Base-by-base conservation (phyloP, 2,329 filamentous ascomycete species). In the Aureobasidium sp. region DNA sequence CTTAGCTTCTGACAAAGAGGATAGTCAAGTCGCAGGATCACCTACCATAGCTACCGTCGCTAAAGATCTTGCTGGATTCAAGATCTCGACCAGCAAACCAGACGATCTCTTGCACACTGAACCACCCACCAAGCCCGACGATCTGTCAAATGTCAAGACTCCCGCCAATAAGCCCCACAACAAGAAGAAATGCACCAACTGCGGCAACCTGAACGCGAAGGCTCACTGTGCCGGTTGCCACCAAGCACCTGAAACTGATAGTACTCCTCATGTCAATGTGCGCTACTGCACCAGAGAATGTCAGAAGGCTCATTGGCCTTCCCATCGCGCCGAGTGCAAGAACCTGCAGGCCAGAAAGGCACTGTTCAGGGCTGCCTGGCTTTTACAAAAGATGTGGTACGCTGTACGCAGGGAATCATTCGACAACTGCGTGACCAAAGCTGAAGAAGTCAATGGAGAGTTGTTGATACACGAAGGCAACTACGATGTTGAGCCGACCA, bases 311-410 rank as follows among this genome's bases (percentile, higher is more conserved):
- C 57, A 62, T 25, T 64, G 63, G 50, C 2, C 29, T 1, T 13
- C 1, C 16, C 65, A 67, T 51, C 65, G 62, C 29, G 5, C 16
- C 0, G 42, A 29, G 0, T 67, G 66, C 21, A 39, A 11, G 11
- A 41, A 41, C 16, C 2, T 59, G 16, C 44, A 42, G 45, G 27
- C 32, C 2, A 39, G 57, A 16, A 66, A 51, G 44, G 44, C 55
- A 34, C 39, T 69, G 32, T 65, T 64, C 16, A 66, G 67, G 10
- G 67, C 65, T n/a, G 67, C 45, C 0, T 49, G 64, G 3, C 27
- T 68, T 9, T 48, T 67, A 6, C 64, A 67, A 21, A 30, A 58
- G 4, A 34, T 60, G 6, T 68, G 66, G 57, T 64, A 64, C 37
- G 14, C 30, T 3, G 58, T 58, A 4, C 54, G 57, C 60, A 30